Conservation (phyloP, 495 filamentous ascomycete genomes). For the Penicillium cataractarum region DNA sequence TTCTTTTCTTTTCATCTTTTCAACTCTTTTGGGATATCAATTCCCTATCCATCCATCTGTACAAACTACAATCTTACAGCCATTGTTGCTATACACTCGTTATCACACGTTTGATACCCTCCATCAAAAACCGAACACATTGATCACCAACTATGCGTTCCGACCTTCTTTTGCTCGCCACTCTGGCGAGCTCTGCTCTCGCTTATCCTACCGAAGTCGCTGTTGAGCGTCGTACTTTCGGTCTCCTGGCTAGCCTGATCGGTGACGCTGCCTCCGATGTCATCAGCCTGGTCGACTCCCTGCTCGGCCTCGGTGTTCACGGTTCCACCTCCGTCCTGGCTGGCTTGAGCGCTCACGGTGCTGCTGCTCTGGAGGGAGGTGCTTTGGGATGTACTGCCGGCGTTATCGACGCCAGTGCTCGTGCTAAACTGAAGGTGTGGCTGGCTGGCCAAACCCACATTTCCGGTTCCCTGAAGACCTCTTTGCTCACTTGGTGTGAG, state of each 20-base stretch:
- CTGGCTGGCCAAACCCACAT: slow-evolving; percentile 32
- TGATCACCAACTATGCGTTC: slow-evolving; percentile 42
- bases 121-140: slow-evolving; percentile 7
- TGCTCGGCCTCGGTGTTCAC: slow-evolving; percentile 31
- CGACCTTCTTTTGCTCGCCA: slow-evolving; percentile 42
- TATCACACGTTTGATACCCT: slow-evolving; percentile 10
- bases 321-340: slow-evolving; percentile 28
- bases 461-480: slow-evolving; percentile 25
- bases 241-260: slow-evolving; percentile 24
- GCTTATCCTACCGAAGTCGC: slow-evolving; percentile 38
- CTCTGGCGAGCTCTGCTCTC: slow-evolving; percentile 41
- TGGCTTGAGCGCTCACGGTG: slow-evolving; percentile 42
- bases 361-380: slow-evolving; percentile 45
- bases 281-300: slow-evolving; percentile 20
- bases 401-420: slow-evolving; percentile 34
- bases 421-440: slow-evolving; percentile 41
- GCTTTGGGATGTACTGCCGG: slow-evolving; percentile 44
- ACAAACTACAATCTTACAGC: slow-evolving; percentile 6
- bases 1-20: slow-evolving; percentile 25
- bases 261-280: slow-evolving; percentile 26
- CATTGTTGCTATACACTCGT: slow-evolving; percentile 25
- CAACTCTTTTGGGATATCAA: slow-evolving; percentile 14
- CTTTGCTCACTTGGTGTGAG: slow-evolving; percentile 21
- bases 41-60: slow-evolving; percentile 19
- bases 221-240: slow-evolving; percentile 37